Conservation (phyloP, 2,329 filamentous ascomycete species). For the Diaporthe australafricana region DNA sequence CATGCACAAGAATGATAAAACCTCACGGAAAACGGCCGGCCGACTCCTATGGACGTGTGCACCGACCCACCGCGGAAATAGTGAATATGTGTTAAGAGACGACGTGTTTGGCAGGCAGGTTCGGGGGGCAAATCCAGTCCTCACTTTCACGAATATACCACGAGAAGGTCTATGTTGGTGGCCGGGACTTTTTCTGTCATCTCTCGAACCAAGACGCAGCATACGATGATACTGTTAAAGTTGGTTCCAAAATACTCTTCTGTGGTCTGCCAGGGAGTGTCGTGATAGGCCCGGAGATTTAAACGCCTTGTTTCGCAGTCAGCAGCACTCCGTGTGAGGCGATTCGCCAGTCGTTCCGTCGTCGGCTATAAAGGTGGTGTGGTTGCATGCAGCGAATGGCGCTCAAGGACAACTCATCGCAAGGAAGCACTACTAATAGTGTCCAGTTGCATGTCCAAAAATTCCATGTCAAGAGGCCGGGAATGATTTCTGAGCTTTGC, state of each 20-base stretch:
- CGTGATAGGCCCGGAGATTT: slow-evolving; percentile 29
- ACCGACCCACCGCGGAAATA: background rate
- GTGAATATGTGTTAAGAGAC: background rate
- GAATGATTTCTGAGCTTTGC: background rate
- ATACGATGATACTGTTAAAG: background rate
- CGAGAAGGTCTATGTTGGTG: background rate
- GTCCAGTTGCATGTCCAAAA: background rate
- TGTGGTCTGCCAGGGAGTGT: slow-evolving; percentile 27
- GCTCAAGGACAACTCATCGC: slow-evolving; percentile 1
- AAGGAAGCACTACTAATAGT: background rate
- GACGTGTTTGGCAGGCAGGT: background rate
- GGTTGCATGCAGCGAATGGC: slow-evolving; percentile 34
- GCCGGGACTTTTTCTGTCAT: background rate
- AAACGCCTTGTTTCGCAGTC: background rate
- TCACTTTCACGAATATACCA: background rate
- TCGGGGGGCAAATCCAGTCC: background rate
- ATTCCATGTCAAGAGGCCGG: background rate
- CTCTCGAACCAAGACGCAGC: background rate
- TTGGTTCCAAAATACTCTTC: background rate
- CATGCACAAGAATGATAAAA: slow-evolving; percentile 16
- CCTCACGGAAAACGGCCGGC: slow-evolving; percentile 4
- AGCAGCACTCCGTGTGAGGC: slow-evolving; percentile 7
- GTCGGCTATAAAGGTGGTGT: slow-evolving; percentile 5
- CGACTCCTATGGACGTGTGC: background rate
- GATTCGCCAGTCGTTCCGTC: slow-evolving; percentile 16